A percentile compares a stretch with the other conserved stretches of the same genome.
Conservation (phyloP, 345 rosid genomes). For the Linum usitatissimum region DNA sequence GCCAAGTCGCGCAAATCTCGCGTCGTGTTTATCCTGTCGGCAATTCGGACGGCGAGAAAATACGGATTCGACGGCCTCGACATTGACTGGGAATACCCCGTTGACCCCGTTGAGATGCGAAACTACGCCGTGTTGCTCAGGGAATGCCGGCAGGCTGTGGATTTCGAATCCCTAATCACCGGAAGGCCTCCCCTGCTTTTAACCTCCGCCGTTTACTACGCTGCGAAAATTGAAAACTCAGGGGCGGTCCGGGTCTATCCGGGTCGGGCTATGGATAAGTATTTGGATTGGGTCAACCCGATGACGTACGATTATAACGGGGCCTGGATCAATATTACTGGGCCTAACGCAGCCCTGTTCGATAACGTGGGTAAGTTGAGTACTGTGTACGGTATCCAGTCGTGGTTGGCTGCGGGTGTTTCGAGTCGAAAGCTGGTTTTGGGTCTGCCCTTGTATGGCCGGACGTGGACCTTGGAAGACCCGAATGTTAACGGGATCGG, state of each 20-base stretch:
- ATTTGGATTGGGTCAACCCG: slow-evolving; percentile 28
- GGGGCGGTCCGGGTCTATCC: slow-evolving; percentile 25
- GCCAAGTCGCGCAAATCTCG: slow-evolving; percentile 12
- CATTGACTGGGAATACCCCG: slow-evolving; percentile 42
- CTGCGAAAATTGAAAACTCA: slow-evolving; percentile 6
- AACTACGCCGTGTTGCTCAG: slow-evolving; percentile 13
- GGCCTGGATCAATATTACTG: slow-evolving; percentile 30
- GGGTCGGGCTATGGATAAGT: slow-evolving; percentile 9
- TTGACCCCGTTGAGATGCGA: slow-evolving; percentile 19
- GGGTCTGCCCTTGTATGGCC: slow-evolving; percentile 41
- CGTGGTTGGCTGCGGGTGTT: slow-evolving; percentile 31
- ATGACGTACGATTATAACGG: slow-evolving; percentile 36
- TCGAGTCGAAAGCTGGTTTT: slow-evolving; percentile 26
- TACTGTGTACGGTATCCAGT: slow-evolving; percentile 24
- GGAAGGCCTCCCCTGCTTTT: slow-evolving; percentile 19
- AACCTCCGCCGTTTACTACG: slow-evolving; percentile 32
- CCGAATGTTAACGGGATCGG: slow-evolving; percentile 23
- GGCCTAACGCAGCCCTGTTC: slow-evolving; percentile 18
- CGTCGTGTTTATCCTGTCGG: slow-evolving; percentile 23
- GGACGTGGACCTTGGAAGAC: slow-evolving; percentile 29
- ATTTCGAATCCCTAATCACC: slow-evolving; percentile 10
- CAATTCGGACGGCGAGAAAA: slow-evolving; percentile 25
- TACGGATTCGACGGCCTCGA: slow-evolving; percentile 37
- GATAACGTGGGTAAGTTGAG: slow-evolving; percentile 23
- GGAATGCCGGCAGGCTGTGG: slow-evolving; percentile 22